Base-by-base conservation (phyloP, 345 rosid species). In the Aurinia saxatilis region DNA sequence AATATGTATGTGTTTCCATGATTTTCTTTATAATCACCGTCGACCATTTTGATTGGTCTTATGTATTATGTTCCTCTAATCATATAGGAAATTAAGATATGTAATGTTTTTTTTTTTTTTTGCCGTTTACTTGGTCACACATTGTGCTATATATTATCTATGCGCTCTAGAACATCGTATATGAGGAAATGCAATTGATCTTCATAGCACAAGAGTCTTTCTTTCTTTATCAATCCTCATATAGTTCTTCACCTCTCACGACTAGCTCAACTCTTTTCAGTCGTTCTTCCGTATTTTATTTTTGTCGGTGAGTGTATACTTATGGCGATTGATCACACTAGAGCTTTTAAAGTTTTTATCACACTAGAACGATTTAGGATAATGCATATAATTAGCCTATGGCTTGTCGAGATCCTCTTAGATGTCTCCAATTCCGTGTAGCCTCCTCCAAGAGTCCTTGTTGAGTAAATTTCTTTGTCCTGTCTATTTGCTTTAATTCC, bases 41-140 rank as follows among this genome's bases (percentile, higher is more conserved):
- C 68, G 36, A 54, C n/a, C n/a, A n/a, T n/a, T 54, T 45, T 61
- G 60, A 36, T 52, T 52, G 67, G 56, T 60, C 67, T 49, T 46
- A 16, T 46, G 12, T 23, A 33, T 29, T 46, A 30, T 60, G 67
- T 13, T 44, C 42, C 50, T 29, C 15, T 11, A 44, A 35, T 44
- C 27, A 68, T 60, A 52, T 52, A 51, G 51, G 55, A 11, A 46
- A 61, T 35, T 51, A 44, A 34, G 8, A 60, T 68, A 50, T 37
- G 39, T 68, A n/a, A n/a, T 16, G 51, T 50, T 6, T 23, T 50
- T 58, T 36, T 27, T 14, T 19, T 17, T 14, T 48, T 50, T 14
- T 48, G 50, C 57, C 41, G 12, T 16, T 27, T 10, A 38, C 33
- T 33, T 64, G 30, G 44, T 0, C 60, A 10, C 14, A n/a, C n/a